phyloP scores from a whole-genome alignment of 345 rosid species.

The Fremontodendron californicum region DNA sequence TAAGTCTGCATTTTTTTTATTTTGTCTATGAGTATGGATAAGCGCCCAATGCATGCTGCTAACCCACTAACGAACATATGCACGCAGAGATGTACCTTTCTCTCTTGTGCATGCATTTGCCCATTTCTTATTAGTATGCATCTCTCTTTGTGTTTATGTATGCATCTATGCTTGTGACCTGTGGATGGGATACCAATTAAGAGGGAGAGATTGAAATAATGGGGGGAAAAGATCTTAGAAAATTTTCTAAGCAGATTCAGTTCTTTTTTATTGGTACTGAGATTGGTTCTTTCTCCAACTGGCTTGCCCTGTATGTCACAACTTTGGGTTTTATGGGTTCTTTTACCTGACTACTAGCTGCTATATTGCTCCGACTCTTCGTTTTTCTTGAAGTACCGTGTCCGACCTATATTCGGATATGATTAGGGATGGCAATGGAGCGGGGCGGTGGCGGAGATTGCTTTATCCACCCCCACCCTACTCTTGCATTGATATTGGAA shows the following conservation, averaged over 20 bases:
- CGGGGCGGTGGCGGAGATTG: no score
- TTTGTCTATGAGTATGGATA: background rate
- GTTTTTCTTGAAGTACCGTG: no score
- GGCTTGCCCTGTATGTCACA: background rate
- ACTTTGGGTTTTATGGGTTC: background rate
- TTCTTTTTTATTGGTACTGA: background rate
- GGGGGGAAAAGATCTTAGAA: background rate
- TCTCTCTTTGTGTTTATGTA: background rate
- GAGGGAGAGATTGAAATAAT: no score
- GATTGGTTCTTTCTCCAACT: background rate
- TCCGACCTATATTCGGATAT: no score
- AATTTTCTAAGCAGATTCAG: background rate
- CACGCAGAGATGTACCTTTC: background rate
- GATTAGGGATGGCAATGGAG: no score
- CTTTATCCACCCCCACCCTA: no score
- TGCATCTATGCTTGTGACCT: background rate
- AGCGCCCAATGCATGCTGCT: background rate
- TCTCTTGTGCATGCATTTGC: background rate
- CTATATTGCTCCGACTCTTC: no score
- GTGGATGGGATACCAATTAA: no score
- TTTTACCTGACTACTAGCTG: background rate
- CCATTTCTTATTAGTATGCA: background rate
- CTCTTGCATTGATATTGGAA: no score
- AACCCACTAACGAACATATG: background rate
- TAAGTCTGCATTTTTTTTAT: constrained; percentile 28